Evolutionary conservation across 2,329 filamentous ascomycete genomes (phyloP), one percentile per base, ranked within the genome.

Genomic region (Alternaria burnsii): DNA sequence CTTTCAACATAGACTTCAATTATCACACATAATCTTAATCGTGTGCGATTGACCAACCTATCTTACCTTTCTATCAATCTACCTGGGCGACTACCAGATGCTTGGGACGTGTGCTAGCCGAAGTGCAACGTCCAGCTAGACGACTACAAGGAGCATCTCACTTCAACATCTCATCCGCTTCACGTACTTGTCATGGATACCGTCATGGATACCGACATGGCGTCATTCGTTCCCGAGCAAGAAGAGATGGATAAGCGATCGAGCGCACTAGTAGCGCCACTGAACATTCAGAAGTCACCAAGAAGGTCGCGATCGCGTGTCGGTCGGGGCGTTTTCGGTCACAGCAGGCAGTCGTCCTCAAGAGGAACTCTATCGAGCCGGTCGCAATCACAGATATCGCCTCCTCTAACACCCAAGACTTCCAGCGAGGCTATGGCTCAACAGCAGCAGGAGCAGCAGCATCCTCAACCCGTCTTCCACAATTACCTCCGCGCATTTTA

Each of bases 401-500:
- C 92, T 28, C 91, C 92, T 42, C 82, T 89, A 63, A 94, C 91
- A 9, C 92, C 91, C 18, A 88, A 89, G 78, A 85, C 85, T 72
- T 89, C 87, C 24, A 85, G 86, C 73, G 89, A 92, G 74, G 82
- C 86, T 66, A 83, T 86, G 74, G 79, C 69, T 70, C 81, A 68
- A 71, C 80, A 64, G 76, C 78, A 69, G 71, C 80, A 63, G 76
- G 78, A 63, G 76, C 78, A 71, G 71, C 79, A 84, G 18, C 38
- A 41, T 41, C 38, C 38, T 7, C 84, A 87, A 65, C 87, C 90
- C 2, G 84, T 93, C 59, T 97, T 97, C 76, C 91, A 96, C 84
- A 97, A 95, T 82, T 99, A 97, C 75, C 84, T 99, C 46, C 91
- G 95, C 67, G 95, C 95, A 51, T 94, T 97, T 75, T 97, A 97